Evolutionary conservation across 108 stramenopile genomes (phyloP).

Genomic region (Fistulifera pelliculosa): DNA sequence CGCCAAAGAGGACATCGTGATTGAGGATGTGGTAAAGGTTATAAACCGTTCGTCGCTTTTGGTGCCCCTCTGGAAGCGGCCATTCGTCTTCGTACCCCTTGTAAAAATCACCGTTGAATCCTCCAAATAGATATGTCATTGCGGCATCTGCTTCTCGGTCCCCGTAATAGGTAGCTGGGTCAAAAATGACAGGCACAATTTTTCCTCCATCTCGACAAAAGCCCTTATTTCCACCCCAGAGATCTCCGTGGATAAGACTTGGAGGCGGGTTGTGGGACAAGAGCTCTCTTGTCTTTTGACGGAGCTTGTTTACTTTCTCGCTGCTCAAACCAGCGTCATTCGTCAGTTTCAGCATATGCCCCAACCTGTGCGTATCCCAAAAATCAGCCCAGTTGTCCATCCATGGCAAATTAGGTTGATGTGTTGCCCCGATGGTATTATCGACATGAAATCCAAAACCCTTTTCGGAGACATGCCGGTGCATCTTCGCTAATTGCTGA

Average conservation of each 20-base stretch:
- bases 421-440: conserved; percentile 75
- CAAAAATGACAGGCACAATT: conserved; percentile 61
- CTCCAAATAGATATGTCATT: conserved; percentile 69
- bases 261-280: conserved; percentile 50
- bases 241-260: conserved; percentile 66
- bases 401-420: conserved; percentile 67
- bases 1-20: conserved; percentile 76
- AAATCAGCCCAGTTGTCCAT: conserved; percentile 69
- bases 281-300: conserved; percentile 40
- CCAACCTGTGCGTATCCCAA: conserved; percentile 62
- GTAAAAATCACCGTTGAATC: conserved; percentile 54
- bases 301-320: conserved; percentile 19
- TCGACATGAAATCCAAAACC: conserved; percentile 68
- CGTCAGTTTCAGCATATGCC: conserved; percentile 63
- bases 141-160: conserved; percentile 73
- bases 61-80: conserved; percentile 49
- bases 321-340: conserved; percentile 22
- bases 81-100: conserved; percentile 62
- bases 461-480: conserved; percentile 13
- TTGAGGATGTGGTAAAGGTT: conserved; percentile 78
- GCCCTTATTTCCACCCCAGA: conserved; percentile 79
- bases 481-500: conserved; percentile 45
- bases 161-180: conserved; percentile 80
- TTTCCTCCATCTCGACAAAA: conserved; percentile 34
- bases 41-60: conserved; percentile 46